phyloP scores from a whole-genome alignment of 306 rosid genomes.

The Arachis stenosperma region DNA sequence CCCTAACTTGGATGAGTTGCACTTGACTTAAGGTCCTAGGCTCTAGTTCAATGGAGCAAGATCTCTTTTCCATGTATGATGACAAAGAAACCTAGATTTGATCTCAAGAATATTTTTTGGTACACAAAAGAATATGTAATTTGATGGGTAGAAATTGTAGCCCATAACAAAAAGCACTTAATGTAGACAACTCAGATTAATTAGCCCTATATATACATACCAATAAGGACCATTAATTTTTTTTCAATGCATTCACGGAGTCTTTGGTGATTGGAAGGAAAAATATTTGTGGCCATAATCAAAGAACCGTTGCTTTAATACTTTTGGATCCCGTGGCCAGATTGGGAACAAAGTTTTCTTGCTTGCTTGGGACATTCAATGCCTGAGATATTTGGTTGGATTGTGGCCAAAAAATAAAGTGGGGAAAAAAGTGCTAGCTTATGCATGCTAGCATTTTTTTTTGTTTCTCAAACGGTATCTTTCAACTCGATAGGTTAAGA shows the following conservation, averaged over 20 bases:
- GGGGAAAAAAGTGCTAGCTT: slow-evolving; percentile 24
- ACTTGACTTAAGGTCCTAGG: slow-evolving; percentile 70
- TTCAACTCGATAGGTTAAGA: no score
- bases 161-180: slow-evolving; percentile 39
- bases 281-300: slow-evolving; percentile 38
- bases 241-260: slow-evolving; percentile 53
- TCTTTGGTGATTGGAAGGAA: slow-evolving; percentile 19
- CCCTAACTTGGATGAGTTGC: slow-evolving; percentile 75
- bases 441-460: not conserved
- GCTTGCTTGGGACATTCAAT: slow-evolving; percentile 36
- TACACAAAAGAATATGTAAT: not conserved
- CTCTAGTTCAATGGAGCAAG: slow-evolving; percentile 78
- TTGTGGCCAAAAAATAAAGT: slow-evolving; percentile 32
- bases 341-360: slow-evolving; percentile 25
- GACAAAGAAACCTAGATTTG: slow-evolving; percentile 20
- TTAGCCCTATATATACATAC: not conserved
- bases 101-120: slow-evolving; percentile 15
- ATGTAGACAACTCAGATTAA: not conserved
- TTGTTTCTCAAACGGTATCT: not conserved
- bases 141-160: slow-evolving; percentile 24
- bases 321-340: slow-evolving; percentile 37
- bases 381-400: not conserved
- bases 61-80: slow-evolving; percentile 50
- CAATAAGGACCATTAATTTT: slow-evolving; percentile 6
- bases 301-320: not conserved